Evolutionary conservation across 1,284 basidiomycete genomes (phyloP).

Genomic region (Boletus hoseneyae): DNA sequence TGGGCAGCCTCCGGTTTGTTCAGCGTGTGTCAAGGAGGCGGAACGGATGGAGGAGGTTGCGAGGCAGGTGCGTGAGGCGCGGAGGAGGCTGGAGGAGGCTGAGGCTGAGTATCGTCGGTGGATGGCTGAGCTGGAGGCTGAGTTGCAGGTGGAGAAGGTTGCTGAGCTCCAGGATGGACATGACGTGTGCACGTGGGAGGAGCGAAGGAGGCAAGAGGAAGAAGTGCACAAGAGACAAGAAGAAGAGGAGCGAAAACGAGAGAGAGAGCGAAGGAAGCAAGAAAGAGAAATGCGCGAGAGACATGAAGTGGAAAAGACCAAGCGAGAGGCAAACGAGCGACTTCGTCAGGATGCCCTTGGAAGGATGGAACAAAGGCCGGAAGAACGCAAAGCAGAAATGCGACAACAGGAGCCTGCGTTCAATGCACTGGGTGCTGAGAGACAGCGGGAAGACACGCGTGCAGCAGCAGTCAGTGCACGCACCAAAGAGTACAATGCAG

Average conservation of each 20-base stretch:
- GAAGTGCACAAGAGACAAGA: background rate
- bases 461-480: slow-evolving; percentile 36
- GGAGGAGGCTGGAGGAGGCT: slow-evolving; percentile 3
- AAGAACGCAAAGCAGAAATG: background rate
- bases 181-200: background rate
- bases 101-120: slow-evolving; percentile 4
- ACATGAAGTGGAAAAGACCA: background rate
- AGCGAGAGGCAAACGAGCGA: background rate
- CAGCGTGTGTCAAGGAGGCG: slow-evolving; percentile 6
- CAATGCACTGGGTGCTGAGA: background rate
- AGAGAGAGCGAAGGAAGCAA: background rate
- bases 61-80: background rate
- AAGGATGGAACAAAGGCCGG: background rate
- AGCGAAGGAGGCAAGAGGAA: background rate
- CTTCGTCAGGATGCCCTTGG: background rate
- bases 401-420: background rate
- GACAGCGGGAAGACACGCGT: background rate
- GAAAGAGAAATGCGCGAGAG: background rate
- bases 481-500: background rate
- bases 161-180: background rate
- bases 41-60: background rate
- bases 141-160: background rate
- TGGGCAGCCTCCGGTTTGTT: slow-evolving; percentile 6
- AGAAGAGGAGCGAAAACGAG: background rate
- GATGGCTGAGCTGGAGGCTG: background rate